Evolutionary conservation across 202 grass and related monocot genomes (phyloP).

Genomic region (Carex arenaria): DNA sequence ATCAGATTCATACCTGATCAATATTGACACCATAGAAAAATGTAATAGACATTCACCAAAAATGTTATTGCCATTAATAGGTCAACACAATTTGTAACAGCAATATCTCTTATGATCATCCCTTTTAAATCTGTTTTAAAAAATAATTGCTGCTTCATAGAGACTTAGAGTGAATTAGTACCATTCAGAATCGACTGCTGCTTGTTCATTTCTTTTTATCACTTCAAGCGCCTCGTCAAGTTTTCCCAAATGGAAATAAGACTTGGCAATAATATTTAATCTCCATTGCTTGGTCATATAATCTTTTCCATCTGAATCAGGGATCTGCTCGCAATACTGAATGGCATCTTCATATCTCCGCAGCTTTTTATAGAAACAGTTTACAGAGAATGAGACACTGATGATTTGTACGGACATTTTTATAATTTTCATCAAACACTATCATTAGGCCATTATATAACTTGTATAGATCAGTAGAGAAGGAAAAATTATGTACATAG

Average conservation of each 20-base stretch:
- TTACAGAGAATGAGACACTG: background rate
- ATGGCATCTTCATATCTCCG: slow-evolving; percentile 75
- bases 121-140: background rate
- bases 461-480: background rate
- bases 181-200: slow-evolving; percentile 39
- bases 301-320: slow-evolving; percentile 52
- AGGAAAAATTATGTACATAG: background rate
- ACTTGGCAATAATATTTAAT: slow-evolving; percentile 59
- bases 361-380: slow-evolving; percentile 43
- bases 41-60: slow-evolving; percentile 24
- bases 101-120: background rate
- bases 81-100: slow-evolving; percentile 11
- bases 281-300: slow-evolving; percentile 49
- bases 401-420: background rate
- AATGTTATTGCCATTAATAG: background rate
- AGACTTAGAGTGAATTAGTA: slow-evolving; percentile 20
- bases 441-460: background rate
- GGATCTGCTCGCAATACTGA: slow-evolving; percentile 57
- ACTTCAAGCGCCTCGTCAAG: slow-evolving; percentile 71
- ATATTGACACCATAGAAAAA: background rate
- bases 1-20: slow-evolving; percentile 31
- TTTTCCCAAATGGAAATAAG: slow-evolving; percentile 87
- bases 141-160: background rate
- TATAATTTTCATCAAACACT: background rate
- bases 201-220: slow-evolving; percentile 58